Conservation (phyloP, 2,329 filamentous ascomycete species). For the Colletotrichum chlorophyti region DNA sequence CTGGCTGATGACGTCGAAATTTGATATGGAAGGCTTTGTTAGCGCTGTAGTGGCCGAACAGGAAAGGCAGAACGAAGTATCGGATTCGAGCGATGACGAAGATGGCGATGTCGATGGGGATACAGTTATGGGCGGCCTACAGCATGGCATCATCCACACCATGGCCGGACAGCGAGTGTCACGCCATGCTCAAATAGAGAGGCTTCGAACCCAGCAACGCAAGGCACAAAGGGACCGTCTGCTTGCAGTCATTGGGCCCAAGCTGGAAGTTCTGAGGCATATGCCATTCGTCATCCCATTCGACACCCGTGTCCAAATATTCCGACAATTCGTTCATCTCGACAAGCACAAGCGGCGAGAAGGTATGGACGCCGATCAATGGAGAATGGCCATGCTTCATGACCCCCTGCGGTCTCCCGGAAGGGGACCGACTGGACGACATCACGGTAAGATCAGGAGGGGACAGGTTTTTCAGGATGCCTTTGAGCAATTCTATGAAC, state of each 20-base stretch:
- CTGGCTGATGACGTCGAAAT: conserved; percentile 90
- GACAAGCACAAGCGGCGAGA: conserved; percentile 78
- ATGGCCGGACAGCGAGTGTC: conserved; percentile 64
- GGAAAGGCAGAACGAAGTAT: conserved; percentile 68
- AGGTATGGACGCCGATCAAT: conserved; percentile 59
- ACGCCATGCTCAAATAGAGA: conserved; percentile 69
- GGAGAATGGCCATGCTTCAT: conserved; percentile 31
- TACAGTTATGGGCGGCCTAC: conserved; percentile 27
- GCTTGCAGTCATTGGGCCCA: conserved; percentile 80
- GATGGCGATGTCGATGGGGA: conserved; percentile 36
- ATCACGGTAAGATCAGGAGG: conserved; percentile 82
- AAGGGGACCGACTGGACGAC: conserved; percentile 56
- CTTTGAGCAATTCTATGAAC: conserved; percentile 78
- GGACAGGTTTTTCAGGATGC: conserved; percentile 86
- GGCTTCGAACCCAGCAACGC: conserved; percentile 67
- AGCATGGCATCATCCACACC: conserved; percentile 36
- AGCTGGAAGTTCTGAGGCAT: conserved; percentile 89
- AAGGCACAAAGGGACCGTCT: conserved; percentile 73
- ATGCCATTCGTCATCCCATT: conserved; percentile 98
- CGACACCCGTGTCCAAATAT: conserved; percentile 87
- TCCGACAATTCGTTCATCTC: conserved; percentile 86
- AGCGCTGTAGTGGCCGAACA: conserved; percentile 87
- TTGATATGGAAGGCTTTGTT: conserved; percentile 91
- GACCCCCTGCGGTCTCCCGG: conserved; percentile 30
- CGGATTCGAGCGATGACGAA: conserved; percentile 45